These are phyloP conservation scores for Pseudocercospora pini-densiflorae DNA, from an alignment of 2,329 filamentous ascomycete species.

Conservation along the genomic window DNA sequence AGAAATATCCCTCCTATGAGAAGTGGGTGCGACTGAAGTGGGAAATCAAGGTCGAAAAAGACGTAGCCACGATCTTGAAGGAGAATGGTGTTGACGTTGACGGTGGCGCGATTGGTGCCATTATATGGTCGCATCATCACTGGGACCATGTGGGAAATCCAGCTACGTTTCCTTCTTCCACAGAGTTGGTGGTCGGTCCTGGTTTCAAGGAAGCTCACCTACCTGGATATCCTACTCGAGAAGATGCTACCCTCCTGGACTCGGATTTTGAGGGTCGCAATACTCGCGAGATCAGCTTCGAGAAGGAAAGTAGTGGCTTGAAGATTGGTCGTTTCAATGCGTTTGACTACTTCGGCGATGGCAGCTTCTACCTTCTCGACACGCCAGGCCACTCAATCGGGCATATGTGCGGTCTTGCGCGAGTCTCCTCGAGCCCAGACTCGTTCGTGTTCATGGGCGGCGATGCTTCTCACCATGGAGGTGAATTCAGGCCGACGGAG, in stretches of 20 bases:
- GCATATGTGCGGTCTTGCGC: slow-evolving; percentile 57
- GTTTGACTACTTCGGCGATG: slow-evolving; percentile 61
- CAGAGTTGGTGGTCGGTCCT: slow-evolving; percentile 54
- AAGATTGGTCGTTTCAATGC: slow-evolving; percentile 54
- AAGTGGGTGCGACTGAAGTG: slow-evolving; percentile 38
- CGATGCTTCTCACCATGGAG: slow-evolving; percentile 47
- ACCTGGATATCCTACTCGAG: slow-evolving; percentile 52
- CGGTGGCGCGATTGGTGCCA: slow-evolving; percentile 39
- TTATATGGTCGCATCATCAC: slow-evolving; percentile 43
- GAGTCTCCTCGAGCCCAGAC: slow-evolving; percentile 42
- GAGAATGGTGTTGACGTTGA: slow-evolving; percentile 47
- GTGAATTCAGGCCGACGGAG: slow-evolving; percentile 47
- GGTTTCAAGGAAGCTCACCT: slow-evolving; percentile 49
- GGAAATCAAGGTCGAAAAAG: slow-evolving; percentile 48
- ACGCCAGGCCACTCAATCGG: slow-evolving; percentile 49
- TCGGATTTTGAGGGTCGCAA: slow-evolving; percentile 47
- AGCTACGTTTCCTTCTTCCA: slow-evolving; percentile 48
- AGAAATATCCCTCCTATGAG: slow-evolving; percentile 45
- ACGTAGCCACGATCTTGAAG: slow-evolving; percentile 48
- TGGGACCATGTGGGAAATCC: slow-evolving; percentile 48
- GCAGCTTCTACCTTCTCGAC: slow-evolving; percentile 60
- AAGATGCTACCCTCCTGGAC: slow-evolving; percentile 46
- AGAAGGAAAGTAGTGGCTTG: slow-evolving; percentile 40
- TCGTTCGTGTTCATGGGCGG: slow-evolving; percentile 58
- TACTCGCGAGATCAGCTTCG: slow-evolving; percentile 43